Evolutionary conservation across 2,329 filamentous ascomycete genomes (phyloP).

Genomic region (Claviceps fusiformis): DNA sequence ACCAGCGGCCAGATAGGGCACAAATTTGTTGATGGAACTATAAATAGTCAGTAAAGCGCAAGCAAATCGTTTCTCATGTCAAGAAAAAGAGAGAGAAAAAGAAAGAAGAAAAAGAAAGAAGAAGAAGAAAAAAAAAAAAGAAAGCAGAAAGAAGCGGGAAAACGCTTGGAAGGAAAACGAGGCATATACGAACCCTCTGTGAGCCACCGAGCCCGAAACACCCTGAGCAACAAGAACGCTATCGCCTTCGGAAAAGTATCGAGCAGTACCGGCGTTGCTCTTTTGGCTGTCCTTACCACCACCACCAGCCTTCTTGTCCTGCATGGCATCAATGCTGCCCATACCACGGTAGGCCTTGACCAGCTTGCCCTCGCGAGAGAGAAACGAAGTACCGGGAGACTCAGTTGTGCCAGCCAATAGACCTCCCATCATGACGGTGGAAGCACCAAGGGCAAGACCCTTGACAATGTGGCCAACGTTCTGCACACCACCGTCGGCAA

Average conservation of each 20-base stretch:
- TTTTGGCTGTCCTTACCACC: slow-evolving; percentile 60
- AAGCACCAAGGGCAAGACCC: slow-evolving; percentile 85
- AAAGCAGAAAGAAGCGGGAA: too few species aligned
- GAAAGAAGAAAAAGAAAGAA: not conserved
- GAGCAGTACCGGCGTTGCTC: slow-evolving; percentile 88
- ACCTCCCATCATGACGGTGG: slow-evolving; percentile 98
- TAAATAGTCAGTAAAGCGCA: slow-evolving; percentile 16
- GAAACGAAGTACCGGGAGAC: slow-evolving; percentile 91
- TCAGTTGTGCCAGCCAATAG: slow-evolving; percentile 93
- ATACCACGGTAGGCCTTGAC: slow-evolving; percentile 99
- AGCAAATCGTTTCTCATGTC: not conserved
- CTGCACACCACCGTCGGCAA: slow-evolving; percentile 94
- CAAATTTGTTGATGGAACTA: slow-evolving; percentile 80
- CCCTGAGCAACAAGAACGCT: slow-evolving; percentile 91
- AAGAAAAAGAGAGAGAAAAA: too few species aligned
- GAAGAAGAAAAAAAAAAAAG: too few species aligned
- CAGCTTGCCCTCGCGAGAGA: slow-evolving; percentile 90
- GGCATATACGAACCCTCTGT: slow-evolving; percentile 45
- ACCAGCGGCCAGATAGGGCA: slow-evolving; percentile 89
- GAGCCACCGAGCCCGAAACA: slow-evolving; percentile 74
- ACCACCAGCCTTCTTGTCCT: slow-evolving; percentile 87
- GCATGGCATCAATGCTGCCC: slow-evolving; percentile 98
- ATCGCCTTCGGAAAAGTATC: slow-evolving; percentile 97
- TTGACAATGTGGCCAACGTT: slow-evolving; percentile 99
- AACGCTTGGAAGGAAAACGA: not conserved